Percentiles rank a stretch among this genome's conserved stretches.
phyloP scores from a whole-genome alignment of 2,329 filamentous ascomycete genomes.

The Fusarium siculi region DNA sequence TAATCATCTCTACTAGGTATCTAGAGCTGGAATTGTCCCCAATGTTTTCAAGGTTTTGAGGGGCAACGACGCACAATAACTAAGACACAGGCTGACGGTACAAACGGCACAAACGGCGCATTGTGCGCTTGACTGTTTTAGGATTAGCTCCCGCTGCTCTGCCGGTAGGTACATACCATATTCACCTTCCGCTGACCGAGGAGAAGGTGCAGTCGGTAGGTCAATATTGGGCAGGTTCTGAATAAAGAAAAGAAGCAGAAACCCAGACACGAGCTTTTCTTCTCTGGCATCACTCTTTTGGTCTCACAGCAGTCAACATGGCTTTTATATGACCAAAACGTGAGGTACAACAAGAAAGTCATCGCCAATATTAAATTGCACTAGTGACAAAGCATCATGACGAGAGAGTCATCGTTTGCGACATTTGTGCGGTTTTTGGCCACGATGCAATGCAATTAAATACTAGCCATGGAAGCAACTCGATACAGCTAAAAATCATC shows the following conservation, averaged over 20 bases:
- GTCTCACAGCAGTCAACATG: neutral
- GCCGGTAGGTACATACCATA: neutral
- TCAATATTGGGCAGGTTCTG: neutral
- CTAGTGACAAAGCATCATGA: conserved; percentile 30
- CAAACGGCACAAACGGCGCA: conserved; percentile 7
- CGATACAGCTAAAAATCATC: conserved; percentile 12
- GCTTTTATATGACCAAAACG: neutral
- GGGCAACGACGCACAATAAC: neutral
- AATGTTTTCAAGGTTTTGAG: neutral
- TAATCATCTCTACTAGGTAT: neutral
- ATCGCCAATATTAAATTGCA: conserved; percentile 13
- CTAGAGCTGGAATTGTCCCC: neutral
- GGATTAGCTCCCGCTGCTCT: neutral
- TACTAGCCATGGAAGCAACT: conserved; percentile 15
- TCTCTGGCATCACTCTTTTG: neutral
- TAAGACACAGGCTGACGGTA: neutral
- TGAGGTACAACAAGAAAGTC: neutral
- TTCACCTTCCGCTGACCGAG: conserved; percentile 3
- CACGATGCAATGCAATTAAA: conserved; percentile 30
- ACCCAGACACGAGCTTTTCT: neutral
- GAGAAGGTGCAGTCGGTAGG: neutral
- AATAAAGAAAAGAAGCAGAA: neutral
- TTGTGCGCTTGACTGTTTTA: conserved; percentile 4
- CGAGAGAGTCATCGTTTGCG: conserved; percentile 39
- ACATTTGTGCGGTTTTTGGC: conserved; percentile 51